Base-by-base conservation (phyloP, 2,329 filamentous ascomycete genomes). In the Madurella mycetomatis region DNA sequence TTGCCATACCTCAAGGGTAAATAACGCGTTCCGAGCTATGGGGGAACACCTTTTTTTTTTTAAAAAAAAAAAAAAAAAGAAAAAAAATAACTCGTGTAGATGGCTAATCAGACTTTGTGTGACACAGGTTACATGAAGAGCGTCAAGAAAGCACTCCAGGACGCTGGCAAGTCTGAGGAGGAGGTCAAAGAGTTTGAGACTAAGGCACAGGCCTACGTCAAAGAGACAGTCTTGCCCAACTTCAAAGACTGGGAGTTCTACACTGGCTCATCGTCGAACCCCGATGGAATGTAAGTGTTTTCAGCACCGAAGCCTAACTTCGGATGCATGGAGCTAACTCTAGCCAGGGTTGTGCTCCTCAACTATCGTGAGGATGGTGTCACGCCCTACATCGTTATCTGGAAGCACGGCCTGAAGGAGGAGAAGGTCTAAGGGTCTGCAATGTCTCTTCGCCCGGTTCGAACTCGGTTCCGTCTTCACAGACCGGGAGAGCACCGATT, bases 201-300 rank as follows among this genome's bases (percentile, higher is more conserved):
- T 64, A 85, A 85, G 66, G 92, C 91, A 56, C 71, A 77, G 61
- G 74, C 63, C 53, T 95, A 83, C 71, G 86, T 89, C 74, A 96
- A 95, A 82, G 86, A 90, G 80, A 84, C 25, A 7, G 7, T 83
- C 70, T 80, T 96, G 63, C 76, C 70, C 72, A 92, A 90, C 78
- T 96, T 96, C 82, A 92, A 95, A 80, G 90, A 97, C 80, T 95
- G 87, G 74, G 92, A 97, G 74, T 92, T 96, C 76, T 88, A 88
- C 76, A 90, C 88, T 66, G 92, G 92, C 77, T 86, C 94, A 81
- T 87, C 84, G 66, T 95, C 95, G 90, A 84, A 95, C 76, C 86
- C 88, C 66, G 89, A 96, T 69, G 92, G 87, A 79, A 95, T 96
- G 94, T 94, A 79, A 69, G 88, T 82, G 18, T 11, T 25, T 48